Base-by-base conservation (phyloP, 1,284 basidiomycete genomes). In the Coniophora puteana region DNA sequence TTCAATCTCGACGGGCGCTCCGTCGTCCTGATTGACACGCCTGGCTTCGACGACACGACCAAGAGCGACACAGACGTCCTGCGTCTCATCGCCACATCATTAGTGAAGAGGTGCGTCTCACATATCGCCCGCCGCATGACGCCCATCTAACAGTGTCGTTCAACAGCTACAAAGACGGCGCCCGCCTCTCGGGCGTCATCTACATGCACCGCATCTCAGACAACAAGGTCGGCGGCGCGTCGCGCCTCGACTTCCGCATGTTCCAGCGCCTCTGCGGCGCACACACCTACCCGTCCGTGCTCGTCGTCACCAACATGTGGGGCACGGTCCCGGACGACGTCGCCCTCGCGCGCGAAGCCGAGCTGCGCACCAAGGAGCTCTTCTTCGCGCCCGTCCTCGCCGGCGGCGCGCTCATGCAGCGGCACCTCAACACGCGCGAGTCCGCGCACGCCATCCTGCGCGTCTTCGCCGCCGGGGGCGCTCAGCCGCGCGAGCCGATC, bases 121-220 rank as follows among this genome's bases (percentile, higher is more conserved):
- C 6, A 28, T 5, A n/a, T 21, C 33, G 4, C 13, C 27, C 37
- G 13, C 30, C 2, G 5, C 4, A 29, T 10, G 32, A 8, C 38
- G 16, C 26, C 26, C 7, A 17, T 44, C 46, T 31, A 48, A 46
- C 24, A 12, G 26, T 35, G 36, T 4, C 13, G 20, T 26, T 33
- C 36, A 42, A 41, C 50, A 75, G 72, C 38, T 66, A 72, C 45
- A 58, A 67, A 44, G 57, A 64, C 32, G 68, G 66, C 50, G 48
- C 46, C 45, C 51, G 49, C 46, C 41, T 60, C 45, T 50, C 55
- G 16, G 76, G 76, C 0, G 62, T 78, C 39, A 65, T 78, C 25
- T 78, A 78, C 49, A 61, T 76, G 58, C 76, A 78, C 42, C 61
- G 72, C 4, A 78, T 78, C 42, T 67, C 71, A 23, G 76, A 78